These are phyloP conservation scores for Tuber magnatum DNA, from an alignment of 495 filamentous ascomycete species.

Conservation along the genomic window DNA sequence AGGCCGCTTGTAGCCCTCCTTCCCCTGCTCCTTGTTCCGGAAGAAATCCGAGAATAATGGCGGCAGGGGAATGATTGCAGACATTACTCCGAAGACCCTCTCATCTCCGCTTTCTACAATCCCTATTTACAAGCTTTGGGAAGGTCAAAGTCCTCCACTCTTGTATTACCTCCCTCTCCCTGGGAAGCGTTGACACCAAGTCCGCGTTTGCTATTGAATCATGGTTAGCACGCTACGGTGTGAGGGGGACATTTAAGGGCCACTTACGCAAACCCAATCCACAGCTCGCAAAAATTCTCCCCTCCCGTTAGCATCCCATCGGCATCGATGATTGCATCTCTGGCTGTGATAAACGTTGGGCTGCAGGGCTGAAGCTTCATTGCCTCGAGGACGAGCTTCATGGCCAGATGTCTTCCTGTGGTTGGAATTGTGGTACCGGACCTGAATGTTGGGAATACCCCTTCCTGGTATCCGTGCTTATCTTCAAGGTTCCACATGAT, in stretches of 20 bases:
- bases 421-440: conserved; percentile 45
- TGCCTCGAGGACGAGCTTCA: conserved; percentile 51
- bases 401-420: conserved; percentile 48
- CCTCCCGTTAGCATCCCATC: conserved; percentile 49
- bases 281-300: conserved; percentile 49
- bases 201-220: conserved; percentile 15
- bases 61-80: too few species aligned
- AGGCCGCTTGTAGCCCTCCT: too few species aligned
- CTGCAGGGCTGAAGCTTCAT: conserved; percentile 53
- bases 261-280: conserved; percentile 48
- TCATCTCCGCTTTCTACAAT: too few species aligned
- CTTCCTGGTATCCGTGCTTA: conserved; percentile 47
- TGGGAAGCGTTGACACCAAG: conserved; percentile 15
- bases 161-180: conserved; percentile 19
- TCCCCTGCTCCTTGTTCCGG: too few species aligned
- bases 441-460: conserved; percentile 44
- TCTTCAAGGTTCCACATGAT: conserved; percentile 51
- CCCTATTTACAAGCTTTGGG: conserved; percentile 6
- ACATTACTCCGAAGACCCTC: too few species aligned
- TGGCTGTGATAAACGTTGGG: conserved; percentile 48
- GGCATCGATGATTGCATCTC: conserved; percentile 52
- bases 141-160: conserved; percentile 22
- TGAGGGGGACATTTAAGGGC: background rate
- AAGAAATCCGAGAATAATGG: too few species aligned
- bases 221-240: background rate